Evolutionary conservation across 257 asterid genomes (phyloP).

Genomic region (Solanum phureja): DNA sequence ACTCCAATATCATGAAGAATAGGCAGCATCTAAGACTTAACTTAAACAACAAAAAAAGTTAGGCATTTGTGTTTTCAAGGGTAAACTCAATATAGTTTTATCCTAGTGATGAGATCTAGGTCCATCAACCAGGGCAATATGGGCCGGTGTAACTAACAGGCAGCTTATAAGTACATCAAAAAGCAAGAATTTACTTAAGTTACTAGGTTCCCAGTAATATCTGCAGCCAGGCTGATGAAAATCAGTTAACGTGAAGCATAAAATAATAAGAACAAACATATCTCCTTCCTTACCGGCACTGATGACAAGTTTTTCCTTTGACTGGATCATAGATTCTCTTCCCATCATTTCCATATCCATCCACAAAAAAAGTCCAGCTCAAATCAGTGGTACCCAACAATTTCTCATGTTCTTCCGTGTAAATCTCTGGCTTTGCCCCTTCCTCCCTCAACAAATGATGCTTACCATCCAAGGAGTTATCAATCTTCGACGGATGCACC

Average conservation of each 20-base stretch:
- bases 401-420: constrained; percentile 79
- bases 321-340: constrained; percentile 80
- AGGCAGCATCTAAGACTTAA: background rate
- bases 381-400: constrained; percentile 73
- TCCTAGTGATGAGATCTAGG: background rate
- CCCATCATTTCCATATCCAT: constrained; percentile 81
- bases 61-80: background rate
- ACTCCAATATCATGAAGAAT: background rate
- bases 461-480: constrained; percentile 8
- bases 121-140: background rate
- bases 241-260: background rate
- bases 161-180: background rate
- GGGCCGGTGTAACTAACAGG: background rate
- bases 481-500: constrained; percentile 23
- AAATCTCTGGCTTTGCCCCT: constrained; percentile 73
- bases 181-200: background rate
- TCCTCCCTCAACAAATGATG: constrained; percentile 38
- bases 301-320: constrained; percentile 87
- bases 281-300: constrained; percentile 61
- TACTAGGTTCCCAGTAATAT: background rate
- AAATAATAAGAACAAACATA: background rate
- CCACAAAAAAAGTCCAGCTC: constrained; percentile 78
- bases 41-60: background rate
- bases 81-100: background rate
- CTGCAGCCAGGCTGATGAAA: background rate